Percentiles rank a stretch among this genome's conserved stretches.
phyloP scores from a whole-genome alignment of 331 rosid genomes.

The Phaseolus coccineus region DNA sequence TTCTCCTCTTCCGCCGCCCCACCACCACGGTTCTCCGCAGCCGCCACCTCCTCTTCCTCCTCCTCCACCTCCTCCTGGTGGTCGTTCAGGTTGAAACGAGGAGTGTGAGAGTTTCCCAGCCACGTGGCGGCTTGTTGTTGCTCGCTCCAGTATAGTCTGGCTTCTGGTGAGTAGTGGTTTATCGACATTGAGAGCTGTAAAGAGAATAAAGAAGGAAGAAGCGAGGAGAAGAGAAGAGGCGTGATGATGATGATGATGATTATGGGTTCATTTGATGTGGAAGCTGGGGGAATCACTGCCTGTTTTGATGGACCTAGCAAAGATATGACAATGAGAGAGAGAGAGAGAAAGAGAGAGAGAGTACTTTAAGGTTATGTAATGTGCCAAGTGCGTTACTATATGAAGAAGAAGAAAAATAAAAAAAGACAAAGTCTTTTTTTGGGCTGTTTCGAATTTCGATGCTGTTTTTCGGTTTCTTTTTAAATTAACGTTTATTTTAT shows the following conservation, averaged over 20 bases:
- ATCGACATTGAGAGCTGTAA: slow-evolving; percentile 47
- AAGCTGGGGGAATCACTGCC: slow-evolving; percentile 43
- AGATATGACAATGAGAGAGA: slow-evolving; percentile 58
- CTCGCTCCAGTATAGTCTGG: slow-evolving; percentile 50
- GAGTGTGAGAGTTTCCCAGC: not conserved
- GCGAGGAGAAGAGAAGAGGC: not conserved
- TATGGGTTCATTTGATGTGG: slow-evolving; percentile 45
- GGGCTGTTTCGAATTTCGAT: not conserved
- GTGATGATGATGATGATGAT: slow-evolving; percentile 42
- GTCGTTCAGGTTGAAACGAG: slow-evolving; percentile 15
- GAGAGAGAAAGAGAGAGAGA: slow-evolving; percentile 15
- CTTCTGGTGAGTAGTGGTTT: slow-evolving; percentile 54
- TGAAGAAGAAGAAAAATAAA: not conserved
- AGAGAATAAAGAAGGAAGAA: slow-evolving; percentile 15
- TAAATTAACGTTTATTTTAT: not conserved
- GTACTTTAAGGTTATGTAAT: slow-evolving; percentile 59
- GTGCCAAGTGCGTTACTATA: slow-evolving; percentile 45
- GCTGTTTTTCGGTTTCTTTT: not conserved
- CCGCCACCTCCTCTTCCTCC: not conserved
- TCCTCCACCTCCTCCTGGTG: not conserved
- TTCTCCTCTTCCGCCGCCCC: slow-evolving; percentile 28
- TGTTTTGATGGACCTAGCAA: slow-evolving; percentile 56
- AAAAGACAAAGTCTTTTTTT: not conserved
- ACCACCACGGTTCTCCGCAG: not conserved
- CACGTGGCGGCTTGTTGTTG: slow-evolving; percentile 8